Conservation (phyloP, 371 early-diverging fungal genomes). For the Zancudomyces culisetae region DNA sequence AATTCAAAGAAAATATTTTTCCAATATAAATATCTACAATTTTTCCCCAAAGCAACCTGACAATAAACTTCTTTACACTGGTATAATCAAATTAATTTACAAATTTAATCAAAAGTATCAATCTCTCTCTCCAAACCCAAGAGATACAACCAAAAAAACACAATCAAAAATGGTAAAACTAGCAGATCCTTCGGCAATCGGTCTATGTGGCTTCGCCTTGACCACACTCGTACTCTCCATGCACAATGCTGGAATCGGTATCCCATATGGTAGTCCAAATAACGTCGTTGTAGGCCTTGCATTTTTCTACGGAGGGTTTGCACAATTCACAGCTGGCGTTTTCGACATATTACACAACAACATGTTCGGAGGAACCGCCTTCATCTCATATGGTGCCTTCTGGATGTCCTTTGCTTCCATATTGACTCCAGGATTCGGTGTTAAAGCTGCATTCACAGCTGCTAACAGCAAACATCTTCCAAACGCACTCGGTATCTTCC, state of each 20-base stretch:
- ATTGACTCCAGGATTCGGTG: constrained; percentile 33
- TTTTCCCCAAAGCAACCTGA: too few relatives aligned
- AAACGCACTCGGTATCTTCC: constrained; percentile 45
- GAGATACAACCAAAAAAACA: too few relatives aligned
- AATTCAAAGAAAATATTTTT: too few relatives aligned
- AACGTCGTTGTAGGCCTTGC: constrained; percentile 44
- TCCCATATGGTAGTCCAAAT: constrained; percentile 30
- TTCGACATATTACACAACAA: constrained; percentile 58
- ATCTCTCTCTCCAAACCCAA: too few relatives aligned
- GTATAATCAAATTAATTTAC: too few relatives aligned
- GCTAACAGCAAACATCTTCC: constrained; percentile 19
- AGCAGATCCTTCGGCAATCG: constrained; percentile 56
- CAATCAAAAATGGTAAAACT: too few relatives aligned
- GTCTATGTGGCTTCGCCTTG: constrained; percentile 49
- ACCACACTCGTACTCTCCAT: constrained; percentile 49
- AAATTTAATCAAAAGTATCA: too few relatives aligned
- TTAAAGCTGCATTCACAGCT: constrained; percentile 23
- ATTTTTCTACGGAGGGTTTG: constrained; percentile 58
- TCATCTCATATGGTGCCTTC: constrained; percentile 57
- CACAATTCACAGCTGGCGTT: constrained; percentile 59
- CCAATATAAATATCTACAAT: too few relatives aligned
- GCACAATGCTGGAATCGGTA: constrained; percentile 46
- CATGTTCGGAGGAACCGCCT: constrained; percentile 69
- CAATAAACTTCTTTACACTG: too few relatives aligned
- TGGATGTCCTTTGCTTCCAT: constrained; percentile 55